Percentiles rank a stretch among this genome's conserved stretches.
Evolutionary conservation across 805 yeast species (phyloP).

Genomic region (Nakazawaea anatomiae): DNA sequence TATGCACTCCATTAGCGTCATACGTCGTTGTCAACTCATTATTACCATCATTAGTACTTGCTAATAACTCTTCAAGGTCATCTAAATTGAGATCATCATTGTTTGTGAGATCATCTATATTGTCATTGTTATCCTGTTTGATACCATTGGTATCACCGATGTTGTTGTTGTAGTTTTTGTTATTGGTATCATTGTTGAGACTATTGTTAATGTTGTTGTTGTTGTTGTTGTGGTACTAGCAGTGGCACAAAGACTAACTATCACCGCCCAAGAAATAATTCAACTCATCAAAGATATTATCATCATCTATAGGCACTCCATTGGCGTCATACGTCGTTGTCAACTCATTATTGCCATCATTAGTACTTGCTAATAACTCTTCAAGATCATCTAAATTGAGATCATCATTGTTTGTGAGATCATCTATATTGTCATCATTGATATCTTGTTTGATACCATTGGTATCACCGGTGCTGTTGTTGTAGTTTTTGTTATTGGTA

Average conservation of each 20-base stretch:
- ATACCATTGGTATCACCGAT: neutral
- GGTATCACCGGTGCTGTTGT: conserved; percentile 1
- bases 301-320: conserved; percentile 8
- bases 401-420: neutral
- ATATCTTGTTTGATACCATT: neutral
- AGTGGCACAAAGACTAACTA: too few relatives aligned
- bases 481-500: neutral
- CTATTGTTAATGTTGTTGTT: too few relatives aligned
- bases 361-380: conserved; percentile 9
- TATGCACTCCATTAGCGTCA: conserved; percentile 5
- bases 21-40: neutral
- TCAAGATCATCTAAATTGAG: conserved; percentile 10
- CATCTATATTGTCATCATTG: conserved; percentile 1
- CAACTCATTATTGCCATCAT: too few relatives aligned
- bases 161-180: conserved; percentile 7
- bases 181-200: neutral
- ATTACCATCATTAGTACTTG: conserved; percentile 1
- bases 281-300: conserved; percentile 11
- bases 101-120: neutral
- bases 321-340: conserved; percentile 7
- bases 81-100: conserved; percentile 6
- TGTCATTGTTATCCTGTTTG: neutral
- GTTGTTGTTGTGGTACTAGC: neutral
- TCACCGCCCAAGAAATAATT: conserved; percentile 9
- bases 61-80: conserved; percentile 10